Percentiles rank a stretch among this genome's conserved stretches.
These are phyloP conservation scores for Coemansia sp. DNA, from an alignment of 192 early-diverging fungal species.

Conservation along the genomic window DNA sequence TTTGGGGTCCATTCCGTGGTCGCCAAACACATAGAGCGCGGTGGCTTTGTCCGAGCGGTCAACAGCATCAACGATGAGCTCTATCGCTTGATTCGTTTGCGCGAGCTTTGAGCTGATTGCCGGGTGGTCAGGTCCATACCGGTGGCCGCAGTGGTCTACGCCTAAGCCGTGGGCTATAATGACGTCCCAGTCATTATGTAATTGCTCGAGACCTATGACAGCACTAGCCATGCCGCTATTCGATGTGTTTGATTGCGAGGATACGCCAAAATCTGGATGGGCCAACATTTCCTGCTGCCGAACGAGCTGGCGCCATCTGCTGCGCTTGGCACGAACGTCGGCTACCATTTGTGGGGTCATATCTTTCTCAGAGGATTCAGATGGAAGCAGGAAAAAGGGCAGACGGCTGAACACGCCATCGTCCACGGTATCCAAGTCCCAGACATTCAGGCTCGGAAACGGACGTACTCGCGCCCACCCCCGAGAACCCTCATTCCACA, in stretches of 20 bases:
- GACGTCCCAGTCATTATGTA: conserved; percentile 69
- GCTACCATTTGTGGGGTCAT: not conserved
- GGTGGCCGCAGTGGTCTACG: conserved; percentile 96
- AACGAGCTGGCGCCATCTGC: conserved; percentile 37
- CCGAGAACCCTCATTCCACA: not conserved
- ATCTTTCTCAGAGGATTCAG: conserved; percentile 1
- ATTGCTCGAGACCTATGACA: conserved; percentile 20
- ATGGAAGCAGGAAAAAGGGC: conserved; percentile 41
- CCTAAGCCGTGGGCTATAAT: conserved; percentile 93
- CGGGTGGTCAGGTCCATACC: conserved; percentile 83
- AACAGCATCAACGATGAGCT: conserved; percentile 63
- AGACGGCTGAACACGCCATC: conserved; percentile 76
- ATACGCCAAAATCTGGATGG: conserved; percentile 24
- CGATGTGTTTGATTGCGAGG: not conserved
- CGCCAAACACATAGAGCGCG: conserved; percentile 87
- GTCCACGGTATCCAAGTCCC: conserved; percentile 95
- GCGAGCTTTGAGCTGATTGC: conserved; percentile 84
- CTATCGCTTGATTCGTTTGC: conserved; percentile 83
- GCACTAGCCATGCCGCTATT: conserved; percentile 29
- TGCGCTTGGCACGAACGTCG: conserved; percentile 17
- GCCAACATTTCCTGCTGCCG: conserved; percentile 35
- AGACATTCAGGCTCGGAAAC: conserved; percentile 74
- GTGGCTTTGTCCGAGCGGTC: conserved; percentile 68
- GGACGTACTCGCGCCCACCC: conserved; percentile 66
- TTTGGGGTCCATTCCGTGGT: conserved; percentile 95